Conservation (phyloP, 257 asterid genomes). For the Penstemon barbatus region DNA sequence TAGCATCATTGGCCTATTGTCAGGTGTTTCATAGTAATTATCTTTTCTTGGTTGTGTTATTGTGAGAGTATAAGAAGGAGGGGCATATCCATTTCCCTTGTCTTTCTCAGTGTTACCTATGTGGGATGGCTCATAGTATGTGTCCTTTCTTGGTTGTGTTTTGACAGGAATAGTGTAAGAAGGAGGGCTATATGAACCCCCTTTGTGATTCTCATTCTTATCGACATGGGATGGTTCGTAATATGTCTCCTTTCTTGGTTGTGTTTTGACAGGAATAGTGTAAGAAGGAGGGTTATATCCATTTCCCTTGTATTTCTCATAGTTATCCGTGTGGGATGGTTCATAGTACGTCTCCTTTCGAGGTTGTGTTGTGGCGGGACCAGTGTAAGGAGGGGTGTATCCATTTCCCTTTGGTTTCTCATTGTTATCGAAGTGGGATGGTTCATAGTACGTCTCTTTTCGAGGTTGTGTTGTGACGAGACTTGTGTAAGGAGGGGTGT, state of each 20-base stretch:
- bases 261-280: neutral
- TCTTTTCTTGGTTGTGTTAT: slow-evolving; percentile 6
- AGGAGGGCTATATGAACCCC: neutral
- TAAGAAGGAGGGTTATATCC: no score
- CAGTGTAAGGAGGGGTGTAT: no score
- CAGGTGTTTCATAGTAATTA: neutral
- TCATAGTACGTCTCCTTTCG: no score
- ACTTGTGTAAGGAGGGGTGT: slow-evolving; percentile 2
- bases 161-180: neutral
- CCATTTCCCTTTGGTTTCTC: slow-evolving; percentile 6
- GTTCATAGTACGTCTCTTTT: slow-evolving; percentile 10
- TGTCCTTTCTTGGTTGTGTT: neutral
- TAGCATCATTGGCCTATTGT: slow-evolving; percentile 7
- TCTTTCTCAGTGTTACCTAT: neutral
- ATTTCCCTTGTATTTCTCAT: no score
- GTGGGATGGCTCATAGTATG: slow-evolving; percentile 11
- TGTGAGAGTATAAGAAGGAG: neutral
- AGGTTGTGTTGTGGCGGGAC: no score
- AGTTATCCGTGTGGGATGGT: no score
- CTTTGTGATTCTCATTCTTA: neutral
- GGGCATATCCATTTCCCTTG: slow-evolving; percentile 6
- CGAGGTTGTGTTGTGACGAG: neutral
- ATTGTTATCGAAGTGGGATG: neutral
- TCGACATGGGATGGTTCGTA: neutral
- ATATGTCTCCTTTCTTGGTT: slow-evolving; percentile 8